Conservation (phyloP, 1,139 yeast genomes). For the Kodamaea ohmeri region DNA sequence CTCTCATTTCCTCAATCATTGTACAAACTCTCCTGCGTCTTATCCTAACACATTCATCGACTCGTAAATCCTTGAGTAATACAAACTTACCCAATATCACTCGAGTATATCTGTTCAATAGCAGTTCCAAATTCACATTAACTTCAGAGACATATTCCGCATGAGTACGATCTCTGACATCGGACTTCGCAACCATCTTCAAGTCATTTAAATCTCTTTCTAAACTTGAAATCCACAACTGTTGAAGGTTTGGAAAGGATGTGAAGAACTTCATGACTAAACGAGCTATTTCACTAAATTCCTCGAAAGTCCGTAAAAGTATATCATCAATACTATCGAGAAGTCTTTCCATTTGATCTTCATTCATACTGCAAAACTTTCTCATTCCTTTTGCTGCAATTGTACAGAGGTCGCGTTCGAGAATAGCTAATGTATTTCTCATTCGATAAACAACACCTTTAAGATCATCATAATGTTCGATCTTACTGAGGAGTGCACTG, state of each 20-base stretch:
- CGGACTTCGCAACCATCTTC: constrained; percentile 3
- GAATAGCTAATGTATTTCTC: constrained; percentile 22
- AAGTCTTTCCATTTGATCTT: constrained; percentile 2
- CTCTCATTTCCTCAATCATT: constrained; percentile 45
- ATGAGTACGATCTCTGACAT: constrained; percentile 4
- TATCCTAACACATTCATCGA: constrained; percentile 33
- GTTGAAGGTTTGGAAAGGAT: constrained; percentile 36
- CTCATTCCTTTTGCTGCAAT: constrained; percentile 6
- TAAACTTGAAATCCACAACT: constrained; percentile 11
- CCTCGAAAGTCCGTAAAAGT: constrained; percentile 5
- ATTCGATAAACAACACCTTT: constrained; percentile 33
- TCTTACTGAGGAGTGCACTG: constrained; percentile 38
- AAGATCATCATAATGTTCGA: constrained; percentile 44
- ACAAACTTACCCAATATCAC: constrained; percentile 44
- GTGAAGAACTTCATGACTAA: constrained; percentile 26
- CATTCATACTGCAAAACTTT: constrained; percentile 5
- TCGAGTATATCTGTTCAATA: constrained; percentile 38
- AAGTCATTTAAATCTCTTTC: constrained; percentile 9
- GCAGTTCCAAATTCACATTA: constrained; percentile 30
- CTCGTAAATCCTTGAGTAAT: constrained; percentile 34
- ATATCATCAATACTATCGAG: constrained; percentile 3
- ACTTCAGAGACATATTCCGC: constrained; percentile 7
- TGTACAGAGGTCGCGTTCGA: constrained; percentile 31
- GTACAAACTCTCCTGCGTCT: constrained; percentile 40
- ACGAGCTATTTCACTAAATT: constrained; percentile 5